Evolutionary conservation across 2,329 filamentous ascomycete genomes (phyloP).

Genomic region (Sporothrix sp.): DNA sequence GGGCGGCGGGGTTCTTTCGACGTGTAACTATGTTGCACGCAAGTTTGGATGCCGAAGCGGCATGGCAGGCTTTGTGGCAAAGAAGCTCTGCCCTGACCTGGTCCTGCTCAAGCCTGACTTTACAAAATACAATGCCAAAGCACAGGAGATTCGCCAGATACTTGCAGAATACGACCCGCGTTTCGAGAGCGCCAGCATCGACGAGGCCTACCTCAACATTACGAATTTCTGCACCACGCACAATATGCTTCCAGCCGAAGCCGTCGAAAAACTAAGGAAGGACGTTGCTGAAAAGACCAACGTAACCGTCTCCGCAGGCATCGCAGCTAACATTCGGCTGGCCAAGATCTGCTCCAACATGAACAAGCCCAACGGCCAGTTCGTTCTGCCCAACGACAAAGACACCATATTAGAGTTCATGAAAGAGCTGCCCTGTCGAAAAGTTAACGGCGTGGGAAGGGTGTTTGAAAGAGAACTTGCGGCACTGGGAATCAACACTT

Average conservation of each 20-base stretch:
- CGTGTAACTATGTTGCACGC: conserved; percentile 78
- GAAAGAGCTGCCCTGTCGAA: conserved; percentile 70
- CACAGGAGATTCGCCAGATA: conserved; percentile 73
- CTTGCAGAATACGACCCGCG: conserved; percentile 79
- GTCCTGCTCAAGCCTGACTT: conserved; percentile 79
- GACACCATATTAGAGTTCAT: conserved; percentile 76
- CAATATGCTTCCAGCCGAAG: conserved; percentile 58
- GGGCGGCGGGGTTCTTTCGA: conserved; percentile 56
- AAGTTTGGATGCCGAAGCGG: conserved; percentile 86
- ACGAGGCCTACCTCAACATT: conserved; percentile 94
- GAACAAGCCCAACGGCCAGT: conserved; percentile 96
- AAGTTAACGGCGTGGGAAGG: conserved; percentile 89
- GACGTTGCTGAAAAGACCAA: conserved; percentile 67
- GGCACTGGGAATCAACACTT: conserved; percentile 78
- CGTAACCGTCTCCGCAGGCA: conserved; percentile 87
- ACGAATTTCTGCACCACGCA: conserved; percentile 72
- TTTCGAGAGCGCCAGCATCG: conserved; percentile 89
- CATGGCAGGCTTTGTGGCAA: conserved; percentile 93
- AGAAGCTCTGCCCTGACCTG: conserved; percentile 82
- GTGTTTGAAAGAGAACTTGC: conserved; percentile 87
- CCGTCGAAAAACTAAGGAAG: conserved; percentile 64
- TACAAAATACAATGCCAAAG: conserved; percentile 83
- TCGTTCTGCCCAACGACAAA: conserved; percentile 61
- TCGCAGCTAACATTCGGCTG: conserved; percentile 84
- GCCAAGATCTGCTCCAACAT: conserved; percentile 93